A percentile compares a stretch with the other conserved stretches of the same genome.
Conservation (phyloP, 2,329 filamentous ascomycete genomes). For the Paraconiothyrium brasiliense region DNA sequence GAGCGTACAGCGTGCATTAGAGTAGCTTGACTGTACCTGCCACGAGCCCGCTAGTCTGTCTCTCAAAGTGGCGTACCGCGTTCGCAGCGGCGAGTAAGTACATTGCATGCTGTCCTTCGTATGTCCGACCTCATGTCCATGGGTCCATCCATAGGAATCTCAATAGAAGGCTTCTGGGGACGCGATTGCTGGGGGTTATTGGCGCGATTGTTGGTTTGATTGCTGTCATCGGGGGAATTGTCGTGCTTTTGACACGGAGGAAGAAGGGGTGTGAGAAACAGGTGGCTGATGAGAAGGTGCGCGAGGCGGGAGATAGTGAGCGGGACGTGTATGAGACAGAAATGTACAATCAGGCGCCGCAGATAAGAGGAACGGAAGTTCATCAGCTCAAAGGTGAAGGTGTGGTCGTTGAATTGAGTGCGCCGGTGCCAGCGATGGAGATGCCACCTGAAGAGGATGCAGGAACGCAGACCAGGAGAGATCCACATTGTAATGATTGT, state of each 20-base stretch:
- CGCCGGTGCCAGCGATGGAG: not conserved
- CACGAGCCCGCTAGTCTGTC: conserved; percentile 35
- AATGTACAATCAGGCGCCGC: conserved; percentile 1
- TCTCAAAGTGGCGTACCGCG: conserved; percentile 28
- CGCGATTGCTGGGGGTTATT: conserved; percentile 15
- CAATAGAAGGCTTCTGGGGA: conserved; percentile 4
- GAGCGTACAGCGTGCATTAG: conserved; percentile 2
- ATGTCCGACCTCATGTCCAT: conserved; percentile 10
- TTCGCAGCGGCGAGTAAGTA: conserved; percentile 29
- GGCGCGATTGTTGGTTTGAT: conserved; percentile 12
- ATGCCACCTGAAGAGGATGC: no score
- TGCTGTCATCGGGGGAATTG: not conserved
- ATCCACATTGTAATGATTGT: no score
- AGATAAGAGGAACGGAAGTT: not conserved
- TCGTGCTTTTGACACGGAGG: not conserved
- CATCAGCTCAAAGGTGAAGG: conserved; percentile 1
- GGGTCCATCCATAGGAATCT: not conserved
- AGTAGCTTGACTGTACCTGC: conserved; percentile 29
- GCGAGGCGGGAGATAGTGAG: not conserved
- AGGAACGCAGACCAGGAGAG: no score
- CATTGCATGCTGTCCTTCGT: conserved; percentile 38
- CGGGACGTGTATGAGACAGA: not conserved
- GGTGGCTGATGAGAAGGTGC: not conserved
- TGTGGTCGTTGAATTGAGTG: not conserved
- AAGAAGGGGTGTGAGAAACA: not conserved